These are phyloP conservation scores for Lactarius quietus DNA, from an alignment of 768 basidiomycete species.

Conservation along the genomic window DNA sequence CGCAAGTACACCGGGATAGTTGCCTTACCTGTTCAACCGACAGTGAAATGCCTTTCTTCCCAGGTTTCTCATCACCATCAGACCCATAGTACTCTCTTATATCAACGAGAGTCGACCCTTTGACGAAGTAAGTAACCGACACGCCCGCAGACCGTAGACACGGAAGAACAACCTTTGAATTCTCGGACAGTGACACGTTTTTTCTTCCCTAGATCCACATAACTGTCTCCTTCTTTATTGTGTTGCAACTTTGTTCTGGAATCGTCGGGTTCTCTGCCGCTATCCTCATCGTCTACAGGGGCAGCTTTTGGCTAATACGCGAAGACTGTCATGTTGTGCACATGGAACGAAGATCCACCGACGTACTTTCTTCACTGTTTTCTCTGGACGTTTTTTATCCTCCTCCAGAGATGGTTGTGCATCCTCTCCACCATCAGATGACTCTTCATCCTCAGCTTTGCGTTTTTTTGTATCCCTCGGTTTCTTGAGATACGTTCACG, in stretches of 20 bases:
- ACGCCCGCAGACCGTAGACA: conserved; percentile 31
- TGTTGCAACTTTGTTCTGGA: conserved; percentile 6
- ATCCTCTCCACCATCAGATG: conserved; percentile 1
- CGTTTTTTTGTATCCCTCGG: conserved; percentile 2
- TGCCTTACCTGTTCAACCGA: conserved; percentile 53
- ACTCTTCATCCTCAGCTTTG: conserved; percentile 1
- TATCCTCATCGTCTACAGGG: neutral
- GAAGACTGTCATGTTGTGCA: neutral
- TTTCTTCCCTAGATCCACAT: conserved; percentile 68
- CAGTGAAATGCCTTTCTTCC: conserved; percentile 78
- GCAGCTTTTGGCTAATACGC: conserved; percentile 12
- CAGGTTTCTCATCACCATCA: conserved; percentile 59
- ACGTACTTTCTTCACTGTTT: conserved; percentile 22
- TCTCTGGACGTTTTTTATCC: neutral
- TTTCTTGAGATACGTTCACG: conserved; percentile 2
- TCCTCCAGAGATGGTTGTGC: neutral
- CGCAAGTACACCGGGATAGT: neutral
- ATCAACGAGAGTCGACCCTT: conserved; percentile 55
- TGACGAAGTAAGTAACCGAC: conserved; percentile 19
- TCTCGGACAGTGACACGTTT: conserved; percentile 55
- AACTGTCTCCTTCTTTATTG: conserved; percentile 44
- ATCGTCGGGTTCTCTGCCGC: neutral
- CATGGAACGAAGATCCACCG: neutral
- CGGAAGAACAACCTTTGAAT: conserved; percentile 41
- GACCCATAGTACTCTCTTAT: conserved; percentile 70